Conservation (phyloP, 2,329 filamentous ascomycete species). For the Neopestalotiopsis clavispora region DNA sequence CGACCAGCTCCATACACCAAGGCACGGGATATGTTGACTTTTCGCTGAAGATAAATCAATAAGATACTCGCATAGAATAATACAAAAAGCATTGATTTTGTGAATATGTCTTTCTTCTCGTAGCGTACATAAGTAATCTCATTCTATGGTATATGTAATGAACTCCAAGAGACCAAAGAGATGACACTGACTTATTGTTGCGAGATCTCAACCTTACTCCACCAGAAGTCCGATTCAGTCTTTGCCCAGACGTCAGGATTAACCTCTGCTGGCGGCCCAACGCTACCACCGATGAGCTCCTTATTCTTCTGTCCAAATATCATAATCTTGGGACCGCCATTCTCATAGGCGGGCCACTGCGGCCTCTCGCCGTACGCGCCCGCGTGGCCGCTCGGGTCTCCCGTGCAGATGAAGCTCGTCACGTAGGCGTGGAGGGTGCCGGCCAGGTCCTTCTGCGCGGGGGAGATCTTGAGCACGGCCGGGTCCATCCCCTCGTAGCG, state of each 20-base stretch:
- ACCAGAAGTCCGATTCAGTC: conserved; percentile 53
- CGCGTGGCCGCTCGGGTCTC: conserved; percentile 46
- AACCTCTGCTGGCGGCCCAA: conserved; percentile 41
- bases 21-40: conserved; percentile 94
- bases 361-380: conserved; percentile 29
- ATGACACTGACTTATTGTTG: conserved; percentile 29
- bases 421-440: conserved; percentile 51
- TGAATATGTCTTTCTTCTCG: too few species aligned
- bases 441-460: conserved; percentile 46
- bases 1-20: conserved; percentile 96
- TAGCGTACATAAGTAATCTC: too few species aligned
- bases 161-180: not conserved
- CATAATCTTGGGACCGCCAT: conserved; percentile 36
- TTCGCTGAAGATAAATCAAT: conserved; percentile 81
- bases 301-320: conserved; percentile 51
- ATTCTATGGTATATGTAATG: not conserved
- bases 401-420: conserved; percentile 51
- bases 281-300: conserved; percentile 49
- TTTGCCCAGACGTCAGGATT: conserved; percentile 45
- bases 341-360: conserved; percentile 17
- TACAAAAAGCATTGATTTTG: not conserved
- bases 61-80: not conserved
- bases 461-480: conserved; percentile 38
- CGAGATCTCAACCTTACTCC: conserved; percentile 43
- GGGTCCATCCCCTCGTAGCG: conserved; percentile 49